Percentiles rank a stretch among this genome's conserved stretches.
Evolutionary conservation across 225 moss, liverwort and hornwort genomes (phyloP).

Genomic region (Pseudisothecium myosuroides): DNA sequence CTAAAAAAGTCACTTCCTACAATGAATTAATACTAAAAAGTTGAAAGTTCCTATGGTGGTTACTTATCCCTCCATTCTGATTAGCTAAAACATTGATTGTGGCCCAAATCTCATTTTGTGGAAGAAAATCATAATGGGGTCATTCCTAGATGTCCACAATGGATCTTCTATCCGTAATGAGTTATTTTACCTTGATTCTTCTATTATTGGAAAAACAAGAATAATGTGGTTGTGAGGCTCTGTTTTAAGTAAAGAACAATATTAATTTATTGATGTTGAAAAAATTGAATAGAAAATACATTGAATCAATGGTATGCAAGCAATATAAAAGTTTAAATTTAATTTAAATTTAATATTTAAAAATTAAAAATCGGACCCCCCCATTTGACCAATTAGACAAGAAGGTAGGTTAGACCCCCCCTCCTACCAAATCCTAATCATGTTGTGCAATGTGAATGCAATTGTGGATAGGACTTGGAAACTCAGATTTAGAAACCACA

Average conservation of each 20-base stretch:
- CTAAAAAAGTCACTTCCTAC: too few species aligned
- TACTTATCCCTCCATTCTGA: too few species aligned
- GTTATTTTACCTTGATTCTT: too few species aligned
- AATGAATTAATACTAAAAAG: too few species aligned
- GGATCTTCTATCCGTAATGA: too few species aligned
- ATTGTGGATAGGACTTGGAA: background rate
- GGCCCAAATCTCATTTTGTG: too few species aligned
- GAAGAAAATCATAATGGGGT: too few species aligned
- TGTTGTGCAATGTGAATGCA: rapidly evolving
- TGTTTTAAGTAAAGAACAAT: background rate
- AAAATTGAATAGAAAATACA: background rate
- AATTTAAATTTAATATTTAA: background rate
- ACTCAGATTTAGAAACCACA: background rate
- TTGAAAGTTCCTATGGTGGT: too few species aligned
- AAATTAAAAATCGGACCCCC: rapidly evolving
- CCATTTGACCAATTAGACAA: rapidly evolving
- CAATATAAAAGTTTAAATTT: rapidly evolving
- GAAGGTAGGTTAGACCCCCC: background rate
- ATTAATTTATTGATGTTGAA: background rate
- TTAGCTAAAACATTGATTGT: too few species aligned
- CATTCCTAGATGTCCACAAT: too few species aligned
- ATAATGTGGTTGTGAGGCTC: background rate
- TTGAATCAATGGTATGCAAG: background rate
- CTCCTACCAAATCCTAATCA: rapidly evolving
- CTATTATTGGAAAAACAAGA: background rate